Conservation (phyloP, 1,284 basidiomycete genomes). For the Leucoagaricus sp. region DNA sequence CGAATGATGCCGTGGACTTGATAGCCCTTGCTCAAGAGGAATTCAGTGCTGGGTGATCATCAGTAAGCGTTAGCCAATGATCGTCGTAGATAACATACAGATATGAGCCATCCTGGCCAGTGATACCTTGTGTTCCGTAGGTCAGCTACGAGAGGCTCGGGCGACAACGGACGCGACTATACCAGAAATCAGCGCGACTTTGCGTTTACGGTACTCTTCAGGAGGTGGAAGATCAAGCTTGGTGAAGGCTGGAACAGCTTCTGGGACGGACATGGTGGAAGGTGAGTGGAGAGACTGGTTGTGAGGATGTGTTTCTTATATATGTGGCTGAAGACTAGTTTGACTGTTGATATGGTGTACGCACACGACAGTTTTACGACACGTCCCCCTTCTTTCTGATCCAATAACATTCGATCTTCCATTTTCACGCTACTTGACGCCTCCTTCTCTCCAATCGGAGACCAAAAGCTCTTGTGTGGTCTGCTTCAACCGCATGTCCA, state of each 20-base stretch:
- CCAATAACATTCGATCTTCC: neutral
- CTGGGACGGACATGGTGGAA: conserved; percentile 11
- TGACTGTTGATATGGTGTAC: neutral
- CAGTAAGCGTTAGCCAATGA: conserved; percentile 17
- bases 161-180: conserved; percentile 11
- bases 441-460: too few species aligned
- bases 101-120: conserved; percentile 91
- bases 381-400: neutral
- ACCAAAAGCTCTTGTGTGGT: too few species aligned
- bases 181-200: conserved; percentile 90
- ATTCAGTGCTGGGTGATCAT: conserved; percentile 63
- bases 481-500: neutral
- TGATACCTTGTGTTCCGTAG: conserved; percentile 64
- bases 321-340: neutral
- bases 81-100: conserved; percentile 50
- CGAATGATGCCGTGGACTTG: conserved; percentile 93
- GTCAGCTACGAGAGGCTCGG: conserved; percentile 14
- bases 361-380: neutral
- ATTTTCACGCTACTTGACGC: too few species aligned
- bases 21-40: conserved; percentile 86
- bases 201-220: conserved; percentile 81
- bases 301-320: neutral
- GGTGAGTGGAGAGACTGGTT: neutral
- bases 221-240: conserved; percentile 64
- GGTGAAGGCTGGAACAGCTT: conserved; percentile 38